Conservation (phyloP, 148 eudicot species). For the Polygonum aviculare region DNA sequence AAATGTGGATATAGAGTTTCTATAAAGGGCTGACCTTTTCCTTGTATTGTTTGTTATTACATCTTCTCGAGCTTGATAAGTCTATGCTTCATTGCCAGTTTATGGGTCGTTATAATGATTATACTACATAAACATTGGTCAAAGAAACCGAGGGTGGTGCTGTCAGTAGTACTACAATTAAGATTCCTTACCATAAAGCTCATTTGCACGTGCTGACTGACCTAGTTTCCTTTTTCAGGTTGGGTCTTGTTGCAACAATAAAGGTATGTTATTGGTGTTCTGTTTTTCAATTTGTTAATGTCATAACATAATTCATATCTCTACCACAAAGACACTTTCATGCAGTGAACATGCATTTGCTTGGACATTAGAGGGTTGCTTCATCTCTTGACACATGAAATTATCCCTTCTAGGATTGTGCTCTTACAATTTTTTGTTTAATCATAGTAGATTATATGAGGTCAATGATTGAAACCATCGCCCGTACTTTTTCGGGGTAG, state of each 20-base stretch:
- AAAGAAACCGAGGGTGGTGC: neutral
- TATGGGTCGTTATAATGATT: neutral
- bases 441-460: neutral
- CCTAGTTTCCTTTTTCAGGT: conserved; percentile 33
- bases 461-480: neutral
- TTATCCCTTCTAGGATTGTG: neutral
- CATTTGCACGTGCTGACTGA: conserved; percentile 13
- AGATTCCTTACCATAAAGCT: neutral
- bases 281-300: neutral
- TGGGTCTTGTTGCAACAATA: conserved; percentile 86
- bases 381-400: neutral
- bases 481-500: neutral
- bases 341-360: neutral
- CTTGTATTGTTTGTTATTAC: neutral
- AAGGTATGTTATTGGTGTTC: conserved; percentile 42
- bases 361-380: neutral
- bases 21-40: neutral
- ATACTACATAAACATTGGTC: neutral
- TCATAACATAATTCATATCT: neutral
- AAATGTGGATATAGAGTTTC: neutral
- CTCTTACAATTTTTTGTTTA: neutral
- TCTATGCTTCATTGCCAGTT: neutral
- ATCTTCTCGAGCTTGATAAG: neutral
- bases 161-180: neutral
- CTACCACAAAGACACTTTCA: neutral